These are phyloP conservation scores for Yarrowia deformans DNA, from an alignment of 805 yeast genomes.

Conservation along the genomic window DNA sequence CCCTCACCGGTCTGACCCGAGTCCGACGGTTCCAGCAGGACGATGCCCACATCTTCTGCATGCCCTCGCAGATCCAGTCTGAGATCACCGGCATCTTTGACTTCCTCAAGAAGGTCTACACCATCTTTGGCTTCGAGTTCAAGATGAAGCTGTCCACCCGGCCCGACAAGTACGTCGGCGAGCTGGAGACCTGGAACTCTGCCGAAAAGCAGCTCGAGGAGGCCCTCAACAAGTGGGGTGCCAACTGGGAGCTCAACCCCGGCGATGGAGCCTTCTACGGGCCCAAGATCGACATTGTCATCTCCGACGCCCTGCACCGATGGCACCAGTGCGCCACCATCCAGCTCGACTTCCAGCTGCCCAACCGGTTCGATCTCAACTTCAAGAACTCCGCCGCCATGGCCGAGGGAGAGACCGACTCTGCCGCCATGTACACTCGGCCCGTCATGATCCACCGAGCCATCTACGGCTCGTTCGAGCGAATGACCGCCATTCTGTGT, in stretches of 20 bases:
- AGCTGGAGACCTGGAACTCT: slow-evolving; percentile 87
- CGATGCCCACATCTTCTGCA: slow-evolving; percentile 98
- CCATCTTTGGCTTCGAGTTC: slow-evolving; percentile 92
- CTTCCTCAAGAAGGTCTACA: slow-evolving; percentile 84
- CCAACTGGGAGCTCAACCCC: slow-evolving; percentile 91
- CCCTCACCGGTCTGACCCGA: slow-evolving; percentile 92
- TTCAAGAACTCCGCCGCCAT: slow-evolving; percentile 61
- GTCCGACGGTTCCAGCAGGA: slow-evolving; percentile 99
- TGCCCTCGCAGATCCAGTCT: slow-evolving; percentile 83
- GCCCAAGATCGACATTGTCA: slow-evolving; percentile 96
- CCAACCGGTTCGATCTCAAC: slow-evolving; percentile 89
- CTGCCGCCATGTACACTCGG: slow-evolving; percentile 61
- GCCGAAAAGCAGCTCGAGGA: slow-evolving; percentile 87
- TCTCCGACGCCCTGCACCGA: slow-evolving; percentile 91
- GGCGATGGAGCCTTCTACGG: slow-evolving; percentile 99
- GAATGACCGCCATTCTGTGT: slow-evolving; percentile 98
- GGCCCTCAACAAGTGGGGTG: slow-evolving; percentile 85
- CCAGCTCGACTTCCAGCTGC: slow-evolving; percentile 98
- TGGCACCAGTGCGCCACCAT: slow-evolving; percentile 99
- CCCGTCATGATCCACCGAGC: slow-evolving; percentile 99
- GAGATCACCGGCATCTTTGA: slow-evolving; percentile 87
- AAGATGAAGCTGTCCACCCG: slow-evolving; percentile 97
- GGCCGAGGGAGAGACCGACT: slow-evolving; percentile 43
- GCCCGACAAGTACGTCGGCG: slow-evolving; percentile 97
- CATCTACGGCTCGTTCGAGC: slow-evolving; percentile 95